A percentile compares a stretch with the other conserved stretches of the same genome.
phyloP scores from a whole-genome alignment of 805 yeast species.

The Martiniozyma abietophila region DNA sequence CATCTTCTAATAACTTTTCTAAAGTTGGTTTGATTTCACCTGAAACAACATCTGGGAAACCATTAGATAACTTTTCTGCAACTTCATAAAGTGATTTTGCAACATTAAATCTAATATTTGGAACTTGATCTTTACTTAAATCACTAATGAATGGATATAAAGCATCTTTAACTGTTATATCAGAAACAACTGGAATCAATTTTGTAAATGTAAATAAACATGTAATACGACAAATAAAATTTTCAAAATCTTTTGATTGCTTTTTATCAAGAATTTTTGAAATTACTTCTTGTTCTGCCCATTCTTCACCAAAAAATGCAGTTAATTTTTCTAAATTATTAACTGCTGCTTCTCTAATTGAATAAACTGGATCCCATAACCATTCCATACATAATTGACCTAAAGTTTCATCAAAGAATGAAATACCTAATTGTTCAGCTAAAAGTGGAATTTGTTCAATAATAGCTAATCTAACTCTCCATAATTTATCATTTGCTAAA shows the following conservation, averaged over 20 bases:
- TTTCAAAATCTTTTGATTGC: slow-evolving; percentile 32
- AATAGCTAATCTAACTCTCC: slow-evolving; percentile 97
- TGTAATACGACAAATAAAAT: slow-evolving; percentile 88
- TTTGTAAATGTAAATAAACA: slow-evolving; percentile 82
- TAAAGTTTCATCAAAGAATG: slow-evolving; percentile 85
- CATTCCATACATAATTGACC: slow-evolving; percentile 91
- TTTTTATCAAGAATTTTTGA: slow-evolving; percentile 53
- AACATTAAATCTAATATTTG: slow-evolving; percentile 91
- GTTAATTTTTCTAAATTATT: slow-evolving; percentile 71
- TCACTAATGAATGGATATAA: slow-evolving; percentile 74
- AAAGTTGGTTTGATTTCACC: slow-evolving; percentile 55
- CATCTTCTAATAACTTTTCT: slow-evolving; percentile 56
- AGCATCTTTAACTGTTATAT: slow-evolving; percentile 47
- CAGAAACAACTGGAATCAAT: slow-evolving; percentile 61
- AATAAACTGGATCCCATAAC: slow-evolving; percentile 96
- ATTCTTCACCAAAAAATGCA: slow-evolving; percentile 79
- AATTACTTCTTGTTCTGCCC: slow-evolving; percentile 85
- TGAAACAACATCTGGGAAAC: slow-evolving; percentile 31
- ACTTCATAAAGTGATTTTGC: slow-evolving; percentile 72
- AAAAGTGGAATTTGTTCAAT: slow-evolving; percentile 92
- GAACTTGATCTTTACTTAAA: slow-evolving; percentile 72
- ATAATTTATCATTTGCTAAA: slow-evolving; percentile 89
- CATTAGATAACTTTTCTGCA: slow-evolving; percentile 39
- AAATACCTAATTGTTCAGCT: slow-evolving; percentile 89
- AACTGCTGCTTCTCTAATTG: slow-evolving; percentile 95